phyloP scores from a whole-genome alignment of 805 yeast genomes.

The Sugiyamaella qingdaonensis region DNA sequence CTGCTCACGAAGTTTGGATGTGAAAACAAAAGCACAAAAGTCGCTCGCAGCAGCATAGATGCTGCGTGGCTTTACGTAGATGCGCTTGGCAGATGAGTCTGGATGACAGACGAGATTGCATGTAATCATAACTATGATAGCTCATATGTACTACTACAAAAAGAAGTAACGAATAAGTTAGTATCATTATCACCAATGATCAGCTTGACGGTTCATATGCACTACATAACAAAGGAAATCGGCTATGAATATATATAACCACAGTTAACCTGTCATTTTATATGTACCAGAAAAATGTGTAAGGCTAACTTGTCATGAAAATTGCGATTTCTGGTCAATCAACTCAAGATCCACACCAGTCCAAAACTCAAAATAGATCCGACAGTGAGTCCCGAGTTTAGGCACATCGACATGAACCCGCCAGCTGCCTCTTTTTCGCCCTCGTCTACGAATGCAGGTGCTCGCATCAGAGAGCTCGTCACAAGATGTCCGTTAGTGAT shows the following conservation, averaged over 20 bases:
- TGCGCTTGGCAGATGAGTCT: constrained; percentile 12
- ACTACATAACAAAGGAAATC: no score
- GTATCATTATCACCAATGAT: no score
- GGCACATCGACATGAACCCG: constrained; percentile 79
- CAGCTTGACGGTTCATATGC: no score
- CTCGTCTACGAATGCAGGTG: constrained; percentile 56
- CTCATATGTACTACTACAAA: no score
- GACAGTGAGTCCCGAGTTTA: constrained; percentile 69
- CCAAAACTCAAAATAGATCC: constrained; percentile 78
- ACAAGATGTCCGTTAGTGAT: constrained; percentile 82
- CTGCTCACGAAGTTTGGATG: constrained; percentile 14
- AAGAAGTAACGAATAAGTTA: background rate
- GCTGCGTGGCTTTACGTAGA: constrained; percentile 22
- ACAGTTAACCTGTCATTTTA: no score
- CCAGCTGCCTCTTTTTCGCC: constrained; percentile 88
- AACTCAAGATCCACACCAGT: constrained; percentile 39
- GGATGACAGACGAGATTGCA: background rate
- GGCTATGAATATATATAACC: no score
- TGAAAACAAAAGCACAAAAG: constrained; percentile 11
- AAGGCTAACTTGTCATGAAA: no score
- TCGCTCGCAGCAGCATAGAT: constrained; percentile 10
- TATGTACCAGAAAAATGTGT: no score
- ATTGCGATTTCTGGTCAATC: background rate
- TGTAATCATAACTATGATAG: background rate
- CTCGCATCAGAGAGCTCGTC: constrained; percentile 74